phyloP scores from a whole-genome alignment of 148 eudicot genomes.

The Mesembryanthemum crystallinum region DNA sequence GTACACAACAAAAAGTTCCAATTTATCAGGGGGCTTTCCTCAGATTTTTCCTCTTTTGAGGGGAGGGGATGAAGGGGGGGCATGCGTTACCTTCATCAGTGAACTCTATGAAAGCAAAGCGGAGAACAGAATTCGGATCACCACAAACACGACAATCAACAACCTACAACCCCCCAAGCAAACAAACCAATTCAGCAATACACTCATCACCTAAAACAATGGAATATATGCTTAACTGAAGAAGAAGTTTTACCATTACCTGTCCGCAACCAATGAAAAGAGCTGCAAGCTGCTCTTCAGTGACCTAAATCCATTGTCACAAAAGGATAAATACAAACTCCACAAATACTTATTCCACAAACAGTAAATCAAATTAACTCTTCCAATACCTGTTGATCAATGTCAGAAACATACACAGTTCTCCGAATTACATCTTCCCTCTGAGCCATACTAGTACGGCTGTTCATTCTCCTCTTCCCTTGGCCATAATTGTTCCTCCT shows the following conservation, averaged over 20 bases:
- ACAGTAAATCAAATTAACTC: too few species aligned
- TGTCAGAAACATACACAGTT: constrained; percentile 95
- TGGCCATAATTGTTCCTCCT: constrained; percentile 44
- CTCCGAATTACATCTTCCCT: constrained; percentile 77
- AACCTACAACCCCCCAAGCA: too few species aligned
- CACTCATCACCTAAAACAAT: too few species aligned
- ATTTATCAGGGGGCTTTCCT: too few species aligned
- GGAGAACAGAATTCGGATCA: constrained; percentile 93
- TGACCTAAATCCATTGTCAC: constrained; percentile 42
- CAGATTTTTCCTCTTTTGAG: too few species aligned
- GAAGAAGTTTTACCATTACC: constrained; percentile 32
- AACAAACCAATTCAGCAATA: too few species aligned
- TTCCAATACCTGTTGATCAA: constrained; percentile 98
- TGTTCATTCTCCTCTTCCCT: constrained; percentile 73
- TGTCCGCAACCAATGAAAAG: constrained; percentile 87
- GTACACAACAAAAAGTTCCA: too few species aligned
- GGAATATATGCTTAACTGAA: too few species aligned
- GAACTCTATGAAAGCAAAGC: constrained; percentile 94
- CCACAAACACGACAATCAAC: constrained; percentile 99
- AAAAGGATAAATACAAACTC: too few species aligned
- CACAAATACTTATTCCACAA: too few species aligned
- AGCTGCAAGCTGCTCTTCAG: constrained; percentile 94
- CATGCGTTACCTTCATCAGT: constrained; percentile 93
- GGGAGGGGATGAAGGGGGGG: background rate
- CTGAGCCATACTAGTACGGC: constrained; percentile 80